Evolutionary conservation across 2,329 filamentous ascomycete species (phyloP), one percentile per base, ranked within the genome.

Genomic region (Cyphellophora attinorum): DNA sequence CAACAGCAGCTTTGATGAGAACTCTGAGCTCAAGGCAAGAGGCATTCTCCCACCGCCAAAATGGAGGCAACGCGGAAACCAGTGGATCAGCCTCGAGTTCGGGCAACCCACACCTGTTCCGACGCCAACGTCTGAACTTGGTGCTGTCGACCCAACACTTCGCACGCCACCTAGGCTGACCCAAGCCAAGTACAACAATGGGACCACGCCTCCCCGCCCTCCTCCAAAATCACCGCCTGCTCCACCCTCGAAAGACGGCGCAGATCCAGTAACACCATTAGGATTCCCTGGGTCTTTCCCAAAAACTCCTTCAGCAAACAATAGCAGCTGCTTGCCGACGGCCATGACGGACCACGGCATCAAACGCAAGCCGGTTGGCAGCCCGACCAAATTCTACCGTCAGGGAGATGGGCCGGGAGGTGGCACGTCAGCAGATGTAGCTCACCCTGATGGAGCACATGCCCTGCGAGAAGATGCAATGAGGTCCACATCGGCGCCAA

Each of bases 41-140:
- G 27, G 12, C 19, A 19, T 28, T 12, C 17, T n/a, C 21, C 30
- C 21, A 28, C 34, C 44, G 45, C 23, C 34, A 13, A 58, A 56
- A 41, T 57, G 54, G 51, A 50, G 48, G 14, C 49, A 53, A 19
- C 54, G 51, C 25, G 55, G 52, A 15, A 56, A 59, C 21, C 55
- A 58, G 37, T 59, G 53, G 52, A 41, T 58, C 15, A 55, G 50
- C 34, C 41, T 53, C 10, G 53, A 54, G 39, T 36, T 47, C 11
- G 42, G 43, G 23, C 51, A 51, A 15, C 45, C 40, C 11, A 51
- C 51, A 8, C 50, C 50, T 19, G 19, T 38, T 8, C 31, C 44
- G 19, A 41, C 36, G 5, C 42, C 42, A 10, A 21, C 29, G 11
- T 6, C 16, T 12, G 27, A 33, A 23, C 23, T 16, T 23, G 6